Conservation (phyloP, 139 green algal species). For the Coelastrella sp. region DNA sequence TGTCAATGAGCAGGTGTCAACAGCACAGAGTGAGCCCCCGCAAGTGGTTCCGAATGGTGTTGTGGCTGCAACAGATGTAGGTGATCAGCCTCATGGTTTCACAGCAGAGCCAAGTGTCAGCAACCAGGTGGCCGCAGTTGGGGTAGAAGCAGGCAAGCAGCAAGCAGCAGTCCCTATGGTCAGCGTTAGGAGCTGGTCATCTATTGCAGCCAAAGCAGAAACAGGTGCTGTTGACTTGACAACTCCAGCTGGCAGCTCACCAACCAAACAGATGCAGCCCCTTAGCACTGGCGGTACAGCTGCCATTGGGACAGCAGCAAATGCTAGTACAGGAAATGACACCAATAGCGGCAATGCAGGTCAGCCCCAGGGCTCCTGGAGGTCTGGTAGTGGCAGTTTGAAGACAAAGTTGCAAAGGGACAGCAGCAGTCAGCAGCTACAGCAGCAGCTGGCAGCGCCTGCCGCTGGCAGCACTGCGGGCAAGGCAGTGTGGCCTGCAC, state of each 20-base stretch:
- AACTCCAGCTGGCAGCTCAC: too few species aligned
- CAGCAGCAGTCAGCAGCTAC: constrained; percentile 35
- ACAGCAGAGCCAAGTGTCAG: neutral
- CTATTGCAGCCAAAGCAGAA: constrained; percentile 26
- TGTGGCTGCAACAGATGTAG: too few species aligned
- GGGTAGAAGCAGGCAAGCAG: constrained; percentile 1
- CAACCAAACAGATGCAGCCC: too few species aligned
- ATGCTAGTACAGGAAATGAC: neutral
- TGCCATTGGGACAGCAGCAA: constrained; percentile 19
- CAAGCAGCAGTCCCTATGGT: neutral
- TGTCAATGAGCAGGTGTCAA: too few species aligned
- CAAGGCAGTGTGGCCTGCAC: constrained; percentile 14
- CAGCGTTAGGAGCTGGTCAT: constrained; percentile 18
- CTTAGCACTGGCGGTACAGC: neutral
- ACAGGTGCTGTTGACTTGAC: neutral
- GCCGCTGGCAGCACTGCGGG: neutral
- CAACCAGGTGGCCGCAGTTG: neutral
- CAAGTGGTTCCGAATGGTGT: too few species aligned
- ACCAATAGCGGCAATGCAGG: neutral
- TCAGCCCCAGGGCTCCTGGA: constrained; percentile 39
- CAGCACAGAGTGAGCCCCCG: too few species aligned
- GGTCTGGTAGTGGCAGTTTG: neutral
- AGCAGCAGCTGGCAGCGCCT: neutral
- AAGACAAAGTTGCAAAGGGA: constrained; percentile 42
- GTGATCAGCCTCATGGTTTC: too few species aligned